A percentile compares a stretch with the other conserved stretches of the same genome.
Evolutionary conservation across 2,329 filamentous ascomycete genomes (phyloP).

Genomic region (Paecilomyces sp.): DNA sequence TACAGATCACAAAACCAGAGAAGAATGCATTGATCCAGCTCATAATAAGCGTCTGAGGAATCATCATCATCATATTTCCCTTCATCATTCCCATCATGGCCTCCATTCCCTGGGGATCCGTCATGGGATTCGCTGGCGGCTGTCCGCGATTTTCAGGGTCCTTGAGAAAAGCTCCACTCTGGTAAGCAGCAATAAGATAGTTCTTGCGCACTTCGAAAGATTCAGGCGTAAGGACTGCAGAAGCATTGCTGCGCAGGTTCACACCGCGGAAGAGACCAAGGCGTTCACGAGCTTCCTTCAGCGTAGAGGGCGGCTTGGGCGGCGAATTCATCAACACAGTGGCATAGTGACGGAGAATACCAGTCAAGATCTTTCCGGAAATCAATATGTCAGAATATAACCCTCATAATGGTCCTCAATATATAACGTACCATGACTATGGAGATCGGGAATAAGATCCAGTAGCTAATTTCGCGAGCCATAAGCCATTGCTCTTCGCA

Average conservation of each 20-base stretch:
- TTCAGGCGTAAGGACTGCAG: conserved; percentile 68
- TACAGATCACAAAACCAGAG: conserved; percentile 94
- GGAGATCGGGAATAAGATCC: conserved; percentile 96
- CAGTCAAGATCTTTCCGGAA: conserved; percentile 66
- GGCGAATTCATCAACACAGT: conserved; percentile 79
- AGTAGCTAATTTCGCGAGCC: conserved; percentile 60
- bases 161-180: conserved; percentile 82
- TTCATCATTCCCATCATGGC: conserved; percentile 99
- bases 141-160: conserved; percentile 80
- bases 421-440: conserved; percentile 71
- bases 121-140: conserved; percentile 86
- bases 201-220: conserved; percentile 77
- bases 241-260: conserved; percentile 74
- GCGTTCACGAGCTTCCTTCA: conserved; percentile 66
- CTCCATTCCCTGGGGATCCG: conserved; percentile 93
- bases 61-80: conserved; percentile 99
- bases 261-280: conserved; percentile 76
- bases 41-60: conserved; percentile 98
- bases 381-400: background rate
- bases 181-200: conserved; percentile 70
- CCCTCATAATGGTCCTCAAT: conserved; percentile 1
- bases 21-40: conserved; percentile 99
- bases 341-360: conserved; percentile 92
- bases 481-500: conserved; percentile 9
- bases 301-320: conserved; percentile 66